These are phyloP conservation scores for Sclerotinia spermophila DNA, from an alignment of 2,329 filamentous ascomycete species.

Conservation along the genomic window DNA sequence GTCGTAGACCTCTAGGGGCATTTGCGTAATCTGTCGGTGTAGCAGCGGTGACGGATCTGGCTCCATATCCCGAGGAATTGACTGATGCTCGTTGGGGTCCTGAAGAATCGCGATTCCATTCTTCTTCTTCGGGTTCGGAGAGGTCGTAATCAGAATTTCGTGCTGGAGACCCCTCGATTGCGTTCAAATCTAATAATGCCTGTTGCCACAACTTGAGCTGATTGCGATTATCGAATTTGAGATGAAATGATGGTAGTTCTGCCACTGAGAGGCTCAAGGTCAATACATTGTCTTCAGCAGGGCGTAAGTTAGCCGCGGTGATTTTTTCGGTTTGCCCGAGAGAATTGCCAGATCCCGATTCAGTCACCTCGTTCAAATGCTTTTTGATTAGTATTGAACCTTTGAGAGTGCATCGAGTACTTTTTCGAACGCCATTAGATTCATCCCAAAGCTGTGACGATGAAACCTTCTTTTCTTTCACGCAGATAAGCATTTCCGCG, in stretches of 20 bases:
- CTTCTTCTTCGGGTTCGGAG: conserved; percentile 85
- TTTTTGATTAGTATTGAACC: conserved; percentile 98
- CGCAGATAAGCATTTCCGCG: conserved; percentile 97
- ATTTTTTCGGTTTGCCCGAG: conserved; percentile 35
- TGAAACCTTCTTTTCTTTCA: conserved; percentile 85
- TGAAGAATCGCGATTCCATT: conserved; percentile 61
- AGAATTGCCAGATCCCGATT: conserved; percentile 54
- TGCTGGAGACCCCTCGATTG: conserved; percentile 59
- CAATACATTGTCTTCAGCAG: conserved; percentile 67
- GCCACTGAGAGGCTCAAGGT: conserved; percentile 87
- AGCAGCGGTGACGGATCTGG: conserved; percentile 80
- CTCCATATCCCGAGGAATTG: conserved; percentile 76
- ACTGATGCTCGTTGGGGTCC: conserved; percentile 68
- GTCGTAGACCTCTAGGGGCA: conserved; percentile 43
- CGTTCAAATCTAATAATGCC: conserved; percentile 78
- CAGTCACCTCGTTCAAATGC: conserved; percentile 83
- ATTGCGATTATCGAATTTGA: conserved; percentile 78
- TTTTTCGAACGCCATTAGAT: conserved; percentile 55
- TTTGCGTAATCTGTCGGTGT: conserved; percentile 90
- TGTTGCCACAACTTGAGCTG: conserved; percentile 90
- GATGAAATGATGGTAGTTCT: conserved; percentile 90
- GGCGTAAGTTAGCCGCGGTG: conserved; percentile 36
- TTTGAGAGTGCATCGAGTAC: conserved; percentile 81
- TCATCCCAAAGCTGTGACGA: conserved; percentile 64
- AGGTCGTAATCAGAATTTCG: conserved; percentile 76